A percentile compares a stretch with the other conserved stretches of the same genome.
Conservation (phyloP, 306 rosid genomes). For the Vigna hirtella region DNA sequence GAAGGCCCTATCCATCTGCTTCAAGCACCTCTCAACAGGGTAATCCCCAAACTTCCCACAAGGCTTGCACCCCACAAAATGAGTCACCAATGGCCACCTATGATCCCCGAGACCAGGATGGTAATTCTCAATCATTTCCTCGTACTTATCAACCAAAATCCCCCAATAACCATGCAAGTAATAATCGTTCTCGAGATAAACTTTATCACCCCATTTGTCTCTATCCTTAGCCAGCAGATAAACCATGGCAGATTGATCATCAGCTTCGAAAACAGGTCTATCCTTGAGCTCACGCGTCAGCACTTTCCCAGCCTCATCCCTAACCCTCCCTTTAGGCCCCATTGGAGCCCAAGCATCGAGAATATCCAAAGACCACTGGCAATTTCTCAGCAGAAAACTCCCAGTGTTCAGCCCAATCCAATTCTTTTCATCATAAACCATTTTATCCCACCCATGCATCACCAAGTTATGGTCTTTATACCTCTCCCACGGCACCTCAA, state of each 20-base stretch:
- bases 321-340: constrained; percentile 85
- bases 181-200: constrained; percentile 72
- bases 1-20: constrained; percentile 88
- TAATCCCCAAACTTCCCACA: constrained; percentile 94
- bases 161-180: constrained; percentile 95
- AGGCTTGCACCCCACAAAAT: constrained; percentile 94
- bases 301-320: constrained; percentile 85
- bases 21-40: constrained; percentile 83
- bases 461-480: constrained; percentile 74
- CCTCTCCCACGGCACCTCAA: constrained; percentile 89
- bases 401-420: constrained; percentile 96
- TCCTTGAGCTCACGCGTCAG: constrained; percentile 70
- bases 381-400: constrained; percentile 70
- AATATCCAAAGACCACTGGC: constrained; percentile 70
- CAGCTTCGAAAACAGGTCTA: constrained; percentile 82
- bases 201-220: constrained; percentile 78
- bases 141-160: constrained; percentile 81
- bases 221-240: constrained; percentile 61
- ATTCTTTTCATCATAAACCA: constrained; percentile 78
- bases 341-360: constrained; percentile 88
- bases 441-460: constrained; percentile 88
- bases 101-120: constrained; percentile 90
- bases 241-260: constrained; percentile 88
- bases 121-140: constrained; percentile 77
- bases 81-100: constrained; percentile 94